These are phyloP conservation scores for Xylaria flabelliformis DNA, from an alignment of 495 filamentous ascomycete species.

Conservation along the genomic window DNA sequence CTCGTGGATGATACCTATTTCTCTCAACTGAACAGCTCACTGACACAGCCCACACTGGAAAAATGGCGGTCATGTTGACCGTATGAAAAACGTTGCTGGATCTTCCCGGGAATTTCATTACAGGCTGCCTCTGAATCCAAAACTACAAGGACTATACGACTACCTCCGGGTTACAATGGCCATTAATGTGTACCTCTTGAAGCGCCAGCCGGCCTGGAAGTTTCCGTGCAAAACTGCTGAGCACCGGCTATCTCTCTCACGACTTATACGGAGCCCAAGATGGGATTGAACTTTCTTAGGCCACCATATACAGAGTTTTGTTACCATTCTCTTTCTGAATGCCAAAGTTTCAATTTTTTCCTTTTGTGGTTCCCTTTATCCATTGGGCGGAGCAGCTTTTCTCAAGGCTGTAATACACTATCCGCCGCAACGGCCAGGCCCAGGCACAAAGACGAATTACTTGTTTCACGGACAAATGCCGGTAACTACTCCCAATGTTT, in stretches of 20 bases:
- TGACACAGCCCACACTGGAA: slow-evolving; percentile 23
- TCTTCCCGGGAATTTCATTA: slow-evolving; percentile 6
- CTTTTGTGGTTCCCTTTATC: background rate
- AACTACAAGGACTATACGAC: slow-evolving; percentile 1
- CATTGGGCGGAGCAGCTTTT: background rate
- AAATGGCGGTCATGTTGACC: background rate
- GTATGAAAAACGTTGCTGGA: slow-evolving; percentile 11
- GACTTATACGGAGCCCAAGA: slow-evolving; percentile 2
- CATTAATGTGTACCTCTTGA: slow-evolving; percentile 1
- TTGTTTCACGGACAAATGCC: background rate
- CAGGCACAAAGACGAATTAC: background rate
- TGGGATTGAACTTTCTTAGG: slow-evolving; percentile 5
- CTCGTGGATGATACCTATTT: slow-evolving; percentile 31
- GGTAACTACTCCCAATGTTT: background rate
- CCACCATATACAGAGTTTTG: background rate
- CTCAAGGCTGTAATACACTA: background rate
- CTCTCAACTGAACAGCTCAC: slow-evolving; percentile 18
- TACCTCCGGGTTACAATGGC: slow-evolving; percentile 4
- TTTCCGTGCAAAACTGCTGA: slow-evolving; percentile 11
- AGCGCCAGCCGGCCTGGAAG: slow-evolving; percentile 1
- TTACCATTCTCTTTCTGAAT: background rate
- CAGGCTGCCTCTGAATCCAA: slow-evolving; percentile 3
- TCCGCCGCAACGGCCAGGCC: background rate
- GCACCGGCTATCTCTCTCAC: background rate
- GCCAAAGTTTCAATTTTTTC: background rate